Evolutionary conservation across 208 protist species (phyloP), one percentile per base, ranked within the genome.

Genomic region (Wallacemonas rigidus): DNA sequence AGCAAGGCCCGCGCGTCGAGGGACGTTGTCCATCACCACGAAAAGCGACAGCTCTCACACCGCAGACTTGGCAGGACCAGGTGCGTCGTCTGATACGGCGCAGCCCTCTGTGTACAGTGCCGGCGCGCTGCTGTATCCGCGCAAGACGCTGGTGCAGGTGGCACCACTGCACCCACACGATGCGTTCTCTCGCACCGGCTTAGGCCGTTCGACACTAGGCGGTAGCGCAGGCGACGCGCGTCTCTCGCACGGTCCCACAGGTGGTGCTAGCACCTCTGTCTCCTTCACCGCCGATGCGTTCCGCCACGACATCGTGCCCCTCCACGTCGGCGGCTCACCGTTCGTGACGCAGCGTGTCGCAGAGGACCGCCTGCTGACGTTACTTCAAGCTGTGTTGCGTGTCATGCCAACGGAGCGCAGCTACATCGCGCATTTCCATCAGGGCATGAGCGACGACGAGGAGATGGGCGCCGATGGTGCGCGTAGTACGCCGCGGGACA

Each of bases 291-390:
- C 54, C 8, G 45, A 72, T 15, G 44, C 39, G 5, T 60, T 47
- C 9, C 69, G 69, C 56, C 63, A 63, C 53, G 51, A 15, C n/a
- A 64, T 26, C 8, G 26, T 64, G 38, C 56, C 35, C 26, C 17
- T 8, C 56, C 6, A 62, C 7, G 9, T 43, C 6, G 14, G 56
- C 4, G 14, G 36, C 14, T 12, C 56, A 11, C 26, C 26, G 36
- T 54, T 73, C 9, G 11, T 63, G 17, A 60, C 45, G 9, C 56
- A 73, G 69, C 56, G 43, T 9, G 65, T 62, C 57, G 69, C 69
- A 0, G 43, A 65, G 11, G 69, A 73, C 26, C 69, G 69, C 7
- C 3, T 73, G 35, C 9, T 64, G 2, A 14, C 50, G 14, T 47
- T 73, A 43, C 45, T 73, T 8, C 69, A 73, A 36, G 61, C 56